A percentile compares a stretch with the other conserved stretches of the same genome.
Conservation (phyloP, 371 early-diverging fungal genomes). For the Syncephalastrum contaminatum region DNA sequence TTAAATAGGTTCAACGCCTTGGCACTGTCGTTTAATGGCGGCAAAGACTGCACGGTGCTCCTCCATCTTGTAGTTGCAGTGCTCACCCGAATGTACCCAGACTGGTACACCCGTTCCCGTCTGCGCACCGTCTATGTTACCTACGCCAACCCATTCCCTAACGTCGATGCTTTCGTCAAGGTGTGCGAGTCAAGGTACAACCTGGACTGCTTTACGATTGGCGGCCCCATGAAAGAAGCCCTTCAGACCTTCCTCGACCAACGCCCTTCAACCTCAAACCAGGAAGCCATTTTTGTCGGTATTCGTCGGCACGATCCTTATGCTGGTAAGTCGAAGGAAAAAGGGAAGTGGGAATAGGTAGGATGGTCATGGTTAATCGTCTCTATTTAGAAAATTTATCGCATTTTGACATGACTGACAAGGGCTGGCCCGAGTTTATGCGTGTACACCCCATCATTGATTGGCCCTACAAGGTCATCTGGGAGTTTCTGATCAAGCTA, state of each 20-base stretch:
- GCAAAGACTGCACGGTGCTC: slow-evolving; percentile 96
- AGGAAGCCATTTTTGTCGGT: slow-evolving; percentile 88
- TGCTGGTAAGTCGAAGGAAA: slow-evolving; percentile 54
- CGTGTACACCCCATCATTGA: slow-evolving; percentile 92
- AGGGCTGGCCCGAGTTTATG: slow-evolving; percentile 92
- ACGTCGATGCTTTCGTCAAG: slow-evolving; percentile 88
- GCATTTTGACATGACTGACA: slow-evolving; percentile 78
- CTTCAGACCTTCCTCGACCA: slow-evolving; percentile 66
- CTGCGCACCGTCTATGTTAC: slow-evolving; percentile 71
- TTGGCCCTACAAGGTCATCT: slow-evolving; percentile 86
- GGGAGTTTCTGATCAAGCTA: slow-evolving; percentile 74
- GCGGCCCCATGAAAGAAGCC: slow-evolving; percentile 80
- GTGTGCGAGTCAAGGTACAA: slow-evolving; percentile 62
- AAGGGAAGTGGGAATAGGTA: neutral
- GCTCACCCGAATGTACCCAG: slow-evolving; percentile 25
- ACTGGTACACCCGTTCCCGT: slow-evolving; percentile 8
- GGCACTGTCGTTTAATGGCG: slow-evolving; percentile 92
- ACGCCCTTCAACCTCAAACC: slow-evolving; percentile 36
- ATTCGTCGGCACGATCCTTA: slow-evolving; percentile 91
- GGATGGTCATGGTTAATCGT: neutral
- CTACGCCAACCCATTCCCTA: slow-evolving; percentile 76
- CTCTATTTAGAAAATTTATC: slow-evolving; percentile 55
- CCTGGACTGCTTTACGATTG: slow-evolving; percentile 63
- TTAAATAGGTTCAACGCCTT: slow-evolving; percentile 47
- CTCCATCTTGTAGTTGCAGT: slow-evolving; percentile 76